A percentile compares a stretch with the other conserved stretches of the same genome.
phyloP scores from a whole-genome alignment of 108 stramenopile species.

The Aurantiochytrium sp. region DNA sequence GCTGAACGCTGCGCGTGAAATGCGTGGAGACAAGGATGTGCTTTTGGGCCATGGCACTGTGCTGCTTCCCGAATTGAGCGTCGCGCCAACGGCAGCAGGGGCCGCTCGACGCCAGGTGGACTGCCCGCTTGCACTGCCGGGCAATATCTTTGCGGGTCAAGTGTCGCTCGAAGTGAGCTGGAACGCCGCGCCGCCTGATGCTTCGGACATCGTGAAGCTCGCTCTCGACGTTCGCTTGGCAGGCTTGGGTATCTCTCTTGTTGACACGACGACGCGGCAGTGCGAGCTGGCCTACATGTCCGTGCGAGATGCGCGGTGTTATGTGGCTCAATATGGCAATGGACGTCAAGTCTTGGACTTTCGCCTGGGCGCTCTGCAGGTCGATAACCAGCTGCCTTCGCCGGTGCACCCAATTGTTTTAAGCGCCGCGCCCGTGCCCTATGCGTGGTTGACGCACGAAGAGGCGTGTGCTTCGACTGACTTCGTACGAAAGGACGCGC shows the following conservation, averaged over 20 bases:
- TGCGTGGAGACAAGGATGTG: neutral
- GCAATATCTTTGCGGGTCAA: neutral
- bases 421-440: neutral
- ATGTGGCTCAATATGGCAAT: neutral
- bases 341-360: neutral
- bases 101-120: neutral
- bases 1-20: neutral
- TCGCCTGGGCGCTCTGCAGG: neutral
- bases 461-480: neutral
- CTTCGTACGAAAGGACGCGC: neutral
- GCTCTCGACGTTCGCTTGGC: neutral
- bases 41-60: neutral
- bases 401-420: neutral
- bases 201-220: neutral
- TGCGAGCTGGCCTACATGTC: slow-evolving; percentile 13
- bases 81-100: neutral
- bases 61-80: neutral
- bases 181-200: neutral
- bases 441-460: neutral
- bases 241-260: neutral
- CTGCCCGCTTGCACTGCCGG: neutral
- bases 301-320: neutral
- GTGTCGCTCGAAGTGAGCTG: neutral
- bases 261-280: neutral
- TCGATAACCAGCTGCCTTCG: neutral